These are phyloP conservation scores for Hygrophila difformis DNA, from an alignment of 257 asterid genomes.

Conservation along the genomic window DNA sequence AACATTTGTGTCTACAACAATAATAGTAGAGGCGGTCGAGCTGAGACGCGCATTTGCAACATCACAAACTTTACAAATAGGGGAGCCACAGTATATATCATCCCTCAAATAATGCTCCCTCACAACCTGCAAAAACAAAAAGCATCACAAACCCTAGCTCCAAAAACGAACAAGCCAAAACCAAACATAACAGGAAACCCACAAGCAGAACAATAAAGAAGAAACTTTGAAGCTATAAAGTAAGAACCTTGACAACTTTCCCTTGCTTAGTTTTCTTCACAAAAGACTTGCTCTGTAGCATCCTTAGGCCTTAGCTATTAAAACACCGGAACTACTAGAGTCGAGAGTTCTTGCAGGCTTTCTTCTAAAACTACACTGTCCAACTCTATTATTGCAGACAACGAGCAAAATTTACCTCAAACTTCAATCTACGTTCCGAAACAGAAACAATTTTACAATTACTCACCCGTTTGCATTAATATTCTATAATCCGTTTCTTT, in stretches of 20 bases:
- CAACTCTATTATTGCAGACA: no score
- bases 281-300: constrained; percentile 76
- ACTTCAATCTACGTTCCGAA: no score
- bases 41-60: constrained; percentile 48
- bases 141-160: constrained; percentile 15
- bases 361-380: no score
- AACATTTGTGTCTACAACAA: constrained; percentile 79
- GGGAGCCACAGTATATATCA: constrained; percentile 88
- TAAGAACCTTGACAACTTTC: constrained; percentile 57
- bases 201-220: not conserved
- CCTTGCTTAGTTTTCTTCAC: constrained; percentile 80
- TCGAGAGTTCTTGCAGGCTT: no score
- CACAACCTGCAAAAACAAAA: constrained; percentile 47
- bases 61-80: constrained; percentile 65
- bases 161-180: not conserved
- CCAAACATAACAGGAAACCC: not conserved
- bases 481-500: no score
- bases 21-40: constrained; percentile 35
- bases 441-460: no score
- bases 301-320: no score
- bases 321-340: no score
- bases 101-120: constrained; percentile 91
- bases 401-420: no score
- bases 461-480: no score
- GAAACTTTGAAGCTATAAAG: not conserved